Conservation (phyloP, 2,329 filamentous ascomycete species). For the Pseudogymnoascus sp. region DNA sequence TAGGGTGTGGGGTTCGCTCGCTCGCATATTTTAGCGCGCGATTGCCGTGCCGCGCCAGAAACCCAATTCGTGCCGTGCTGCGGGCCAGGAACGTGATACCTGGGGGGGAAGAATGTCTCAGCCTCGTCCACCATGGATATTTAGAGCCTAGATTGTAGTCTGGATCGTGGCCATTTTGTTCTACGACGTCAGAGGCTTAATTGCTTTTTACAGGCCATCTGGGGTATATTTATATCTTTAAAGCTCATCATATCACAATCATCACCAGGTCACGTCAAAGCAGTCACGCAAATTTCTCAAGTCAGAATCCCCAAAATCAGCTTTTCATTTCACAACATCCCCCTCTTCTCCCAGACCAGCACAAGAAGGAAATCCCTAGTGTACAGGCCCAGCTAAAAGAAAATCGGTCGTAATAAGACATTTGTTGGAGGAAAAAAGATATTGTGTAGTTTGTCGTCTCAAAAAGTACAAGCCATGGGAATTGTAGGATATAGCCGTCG, state of each 20-base stretch:
- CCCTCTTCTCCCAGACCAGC: background rate
- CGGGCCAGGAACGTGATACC: background rate
- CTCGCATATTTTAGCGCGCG: background rate
- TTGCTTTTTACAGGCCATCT: background rate
- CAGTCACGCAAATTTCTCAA: background rate
- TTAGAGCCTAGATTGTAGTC: background rate
- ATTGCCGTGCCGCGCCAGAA: background rate
- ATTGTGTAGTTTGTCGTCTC: background rate
- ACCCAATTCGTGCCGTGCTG: background rate
- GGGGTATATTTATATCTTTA: background rate
- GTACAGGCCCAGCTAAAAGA: background rate
- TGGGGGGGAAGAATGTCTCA: background rate
- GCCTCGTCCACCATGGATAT: background rate
- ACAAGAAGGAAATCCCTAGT: background rate
- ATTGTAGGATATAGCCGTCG: background rate
- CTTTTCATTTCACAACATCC: background rate
- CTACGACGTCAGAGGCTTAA: background rate
- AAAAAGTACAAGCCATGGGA: background rate
- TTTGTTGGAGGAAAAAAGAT: background rate
- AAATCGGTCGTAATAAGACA: background rate
- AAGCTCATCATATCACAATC: background rate
- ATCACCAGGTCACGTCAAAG: background rate
- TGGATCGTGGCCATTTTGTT: background rate
- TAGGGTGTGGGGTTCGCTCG: background rate
- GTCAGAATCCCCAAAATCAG: background rate